Conservation (phyloP, 129 eudicot species). For the Tanacetum coccineum region DNA sequence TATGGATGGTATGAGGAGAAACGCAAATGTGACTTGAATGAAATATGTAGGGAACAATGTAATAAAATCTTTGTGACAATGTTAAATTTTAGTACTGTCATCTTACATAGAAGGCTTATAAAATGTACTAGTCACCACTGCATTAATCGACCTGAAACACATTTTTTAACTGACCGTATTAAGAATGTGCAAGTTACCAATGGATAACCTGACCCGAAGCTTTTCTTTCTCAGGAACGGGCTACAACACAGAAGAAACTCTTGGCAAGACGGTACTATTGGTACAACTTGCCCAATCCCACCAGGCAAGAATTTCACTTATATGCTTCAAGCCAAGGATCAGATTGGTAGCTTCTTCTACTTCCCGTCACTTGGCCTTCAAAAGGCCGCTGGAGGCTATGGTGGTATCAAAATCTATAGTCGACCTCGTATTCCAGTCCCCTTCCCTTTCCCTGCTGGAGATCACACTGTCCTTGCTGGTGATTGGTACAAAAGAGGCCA, state of each 20-base stretch:
- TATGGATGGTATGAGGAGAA: no score
- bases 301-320: conserved; percentile 86
- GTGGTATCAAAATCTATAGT: conserved; percentile 71
- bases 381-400: conserved; percentile 92
- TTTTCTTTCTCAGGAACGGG: conserved; percentile 60
- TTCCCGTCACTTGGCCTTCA: conserved; percentile 87
- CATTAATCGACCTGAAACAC: no score
- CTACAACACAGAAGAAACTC: conserved; percentile 90
- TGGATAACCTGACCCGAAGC: conserved; percentile 16
- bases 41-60: background rate
- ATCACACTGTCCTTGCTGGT: conserved; percentile 79
- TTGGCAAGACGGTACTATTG: conserved; percentile 83
- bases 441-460: conserved; percentile 86
- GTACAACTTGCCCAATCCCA: conserved; percentile 89
- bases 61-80: background rate
- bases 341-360: conserved; percentile 84
- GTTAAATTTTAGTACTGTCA: background rate
- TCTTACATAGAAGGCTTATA: background rate
- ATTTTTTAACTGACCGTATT: no score
- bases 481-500: conserved; percentile 90
- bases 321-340: conserved; percentile 90
- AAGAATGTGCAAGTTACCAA: no score
- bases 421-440: conserved; percentile 94
- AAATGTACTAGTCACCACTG: conserved; percentile 2
- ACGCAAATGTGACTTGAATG: background rate